Base-by-base conservation (phyloP, 345 rosid species). In the Arabis alpina region DNA sequence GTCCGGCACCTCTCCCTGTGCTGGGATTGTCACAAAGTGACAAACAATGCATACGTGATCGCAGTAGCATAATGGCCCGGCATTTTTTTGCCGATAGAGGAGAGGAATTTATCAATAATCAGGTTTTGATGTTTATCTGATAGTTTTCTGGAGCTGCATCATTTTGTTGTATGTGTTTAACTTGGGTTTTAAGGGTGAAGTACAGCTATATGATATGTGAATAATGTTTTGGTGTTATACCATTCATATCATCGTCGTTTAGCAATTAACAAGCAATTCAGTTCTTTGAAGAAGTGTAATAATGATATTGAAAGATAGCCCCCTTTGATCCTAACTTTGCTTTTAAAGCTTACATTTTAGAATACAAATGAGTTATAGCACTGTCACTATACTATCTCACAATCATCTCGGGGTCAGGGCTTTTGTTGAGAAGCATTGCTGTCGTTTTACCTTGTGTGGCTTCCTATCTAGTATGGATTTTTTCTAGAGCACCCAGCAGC, bases 1-100 rank as follows among this genome's bases (percentile, higher is more conserved):
- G 78, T 78, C 96, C 98, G 64, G 58, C 93, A 64, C 86, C 89
- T 36, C 83, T 95, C 53, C 98, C 99, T 3, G 24, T 78, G 28
- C 81, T 95, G 66, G 99, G 99, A 65, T 75, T 95, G 77, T 95
- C 99, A 48, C 82, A 81, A 78, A 84, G 87, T 79, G 99, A 94
- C 83, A 95, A 92, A 76, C 90, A 84, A 75, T 95, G 99, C 77
- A 92, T 95, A 77, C 98, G 96, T n/a, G 94, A 95, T 69, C 99
- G 99, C 55, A 92, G 97, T 81, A 89, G 91, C 79, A 92, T 95
- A 74, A 92, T 95, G 98, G 97, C 99, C 37, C 85, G 98, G 0
- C 99, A 95, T 57, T 81, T 95, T 77, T 95, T 92, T 64, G 89
- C 97, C 1, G 98, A 90, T 77, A 87, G 82, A 80, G 85, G 80